Evolutionary conservation across 1,284 basidiomycete species (phyloP).

Genomic region (Boletus semigastroideus): DNA sequence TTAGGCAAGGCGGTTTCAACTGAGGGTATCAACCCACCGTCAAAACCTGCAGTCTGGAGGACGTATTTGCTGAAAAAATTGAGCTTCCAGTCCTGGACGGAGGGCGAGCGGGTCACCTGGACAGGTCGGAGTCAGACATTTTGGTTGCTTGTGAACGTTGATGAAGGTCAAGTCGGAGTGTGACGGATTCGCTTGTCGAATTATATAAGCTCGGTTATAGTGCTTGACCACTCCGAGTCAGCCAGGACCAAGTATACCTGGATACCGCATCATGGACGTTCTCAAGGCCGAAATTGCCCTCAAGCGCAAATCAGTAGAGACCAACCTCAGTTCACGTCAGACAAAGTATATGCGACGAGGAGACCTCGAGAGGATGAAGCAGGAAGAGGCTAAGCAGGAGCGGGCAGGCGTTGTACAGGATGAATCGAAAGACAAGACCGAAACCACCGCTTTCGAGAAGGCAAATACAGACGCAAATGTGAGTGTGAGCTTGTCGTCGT

Average conservation of each 20-base stretch:
- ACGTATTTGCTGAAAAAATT: slow-evolving; percentile 65
- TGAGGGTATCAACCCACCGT: slow-evolving; percentile 52
- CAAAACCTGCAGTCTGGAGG: slow-evolving; percentile 85
- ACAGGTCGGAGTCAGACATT: slow-evolving; percentile 64
- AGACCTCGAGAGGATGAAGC: slow-evolving; percentile 73
- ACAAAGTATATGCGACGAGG: slow-evolving; percentile 87
- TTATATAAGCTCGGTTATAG: slow-evolving; percentile 28
- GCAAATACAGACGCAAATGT: slow-evolving; percentile 39
- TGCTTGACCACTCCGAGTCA: neutral
- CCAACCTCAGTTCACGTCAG: slow-evolving; percentile 46
- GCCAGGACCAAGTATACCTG: neutral
- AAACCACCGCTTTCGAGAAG: slow-evolving; percentile 12
- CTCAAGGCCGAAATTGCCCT: slow-evolving; percentile 86
- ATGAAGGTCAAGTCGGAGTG: slow-evolving; percentile 37
- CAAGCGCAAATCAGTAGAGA: slow-evolving; percentile 75
- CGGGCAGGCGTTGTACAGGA: slow-evolving; percentile 39
- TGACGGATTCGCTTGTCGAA: slow-evolving; percentile 32
- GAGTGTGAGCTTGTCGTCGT: slow-evolving; percentile 33
- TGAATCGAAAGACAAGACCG: slow-evolving; percentile 32
- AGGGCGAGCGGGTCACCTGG: slow-evolving; percentile 45
- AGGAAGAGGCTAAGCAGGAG: slow-evolving; percentile 59
- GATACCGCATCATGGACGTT: slow-evolving; percentile 63
- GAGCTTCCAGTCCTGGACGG: neutral
- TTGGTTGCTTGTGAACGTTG: slow-evolving; percentile 24
- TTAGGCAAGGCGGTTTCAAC: slow-evolving; percentile 9